Percentiles rank a stretch among this genome's conserved stretches.
Conservation (phyloP, 75 land plant genomes). For the Sequoiadendron giganteum region DNA sequence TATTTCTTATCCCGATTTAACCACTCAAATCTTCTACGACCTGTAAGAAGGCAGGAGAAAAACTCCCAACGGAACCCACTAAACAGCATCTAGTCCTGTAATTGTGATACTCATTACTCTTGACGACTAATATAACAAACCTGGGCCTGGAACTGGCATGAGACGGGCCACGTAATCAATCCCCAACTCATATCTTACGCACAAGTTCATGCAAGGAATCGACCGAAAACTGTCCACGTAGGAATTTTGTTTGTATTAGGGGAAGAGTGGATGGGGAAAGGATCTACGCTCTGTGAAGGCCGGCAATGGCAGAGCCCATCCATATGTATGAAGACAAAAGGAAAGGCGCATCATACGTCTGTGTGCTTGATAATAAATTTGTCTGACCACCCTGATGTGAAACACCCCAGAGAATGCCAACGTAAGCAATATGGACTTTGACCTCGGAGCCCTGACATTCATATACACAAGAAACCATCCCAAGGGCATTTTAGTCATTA, state of each 20-base stretch:
- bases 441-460: not conserved
- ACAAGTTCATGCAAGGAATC: not conserved
- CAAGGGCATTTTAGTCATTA: not conserved
- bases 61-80: not conserved
- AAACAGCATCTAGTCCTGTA: not conserved
- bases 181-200: not conserved
- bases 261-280: slow-evolving; percentile 5
- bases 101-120: not conserved
- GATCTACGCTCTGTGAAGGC: not conserved
- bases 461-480: not conserved
- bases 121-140: not conserved
- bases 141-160: too few species aligned
- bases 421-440: slow-evolving; percentile 6
- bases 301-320: slow-evolving; percentile 9
- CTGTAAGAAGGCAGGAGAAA: not conserved
- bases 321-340: slow-evolving; percentile 4
- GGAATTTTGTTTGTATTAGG: not conserved
- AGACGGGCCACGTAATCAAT: not conserved
- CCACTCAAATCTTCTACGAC: too few species aligned
- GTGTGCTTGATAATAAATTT: not conserved
- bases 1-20: too few species aligned
- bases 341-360: not conserved
- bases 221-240: not conserved
- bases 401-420: not conserved
- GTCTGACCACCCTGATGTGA: slow-evolving; percentile 12